phyloP scores from a whole-genome alignment of 2,329 filamentous ascomycete genomes.

The Apiospora pterosperma region DNA sequence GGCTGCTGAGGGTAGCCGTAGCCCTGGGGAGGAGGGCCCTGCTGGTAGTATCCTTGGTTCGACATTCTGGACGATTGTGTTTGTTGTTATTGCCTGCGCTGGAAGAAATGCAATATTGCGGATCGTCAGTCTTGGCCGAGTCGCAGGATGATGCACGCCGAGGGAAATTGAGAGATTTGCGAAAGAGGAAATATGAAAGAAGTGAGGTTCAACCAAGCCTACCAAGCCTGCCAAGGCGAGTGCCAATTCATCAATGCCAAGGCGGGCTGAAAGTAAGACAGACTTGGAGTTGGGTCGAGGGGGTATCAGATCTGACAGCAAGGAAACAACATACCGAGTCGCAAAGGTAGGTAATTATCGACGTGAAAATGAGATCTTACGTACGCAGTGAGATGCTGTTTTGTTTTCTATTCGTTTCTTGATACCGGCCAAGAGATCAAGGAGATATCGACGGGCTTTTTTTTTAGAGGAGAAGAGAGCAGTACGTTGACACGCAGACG shows the following conservation, averaged over 20 bases:
- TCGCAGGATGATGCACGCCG: neutral
- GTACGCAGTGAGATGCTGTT: neutral
- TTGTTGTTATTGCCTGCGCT: neutral
- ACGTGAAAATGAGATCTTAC: neutral
- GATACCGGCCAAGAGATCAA: constrained; percentile 1
- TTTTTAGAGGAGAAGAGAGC: neutral
- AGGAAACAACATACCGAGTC: neutral
- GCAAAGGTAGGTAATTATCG: neutral
- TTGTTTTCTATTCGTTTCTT: neutral
- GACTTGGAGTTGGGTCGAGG: neutral
- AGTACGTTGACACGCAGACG: neutral
- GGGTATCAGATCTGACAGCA: neutral
- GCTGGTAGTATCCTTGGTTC: constrained; percentile 28
- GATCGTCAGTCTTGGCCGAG: neutral
- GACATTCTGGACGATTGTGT: constrained; percentile 21
- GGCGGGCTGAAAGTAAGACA: neutral
- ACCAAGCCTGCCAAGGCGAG: neutral
- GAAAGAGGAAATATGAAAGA: neutral
- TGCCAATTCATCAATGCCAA: neutral
- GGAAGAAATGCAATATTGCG: neutral
- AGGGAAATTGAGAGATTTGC: neutral
- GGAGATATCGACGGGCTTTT: neutral
- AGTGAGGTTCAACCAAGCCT: neutral
- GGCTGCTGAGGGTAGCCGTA: constrained; percentile 39
- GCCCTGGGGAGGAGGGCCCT: constrained; percentile 26